These are phyloP conservation scores for Pichia kluyveri DNA, from an alignment of 805 yeast species.

Conservation along the genomic window DNA sequence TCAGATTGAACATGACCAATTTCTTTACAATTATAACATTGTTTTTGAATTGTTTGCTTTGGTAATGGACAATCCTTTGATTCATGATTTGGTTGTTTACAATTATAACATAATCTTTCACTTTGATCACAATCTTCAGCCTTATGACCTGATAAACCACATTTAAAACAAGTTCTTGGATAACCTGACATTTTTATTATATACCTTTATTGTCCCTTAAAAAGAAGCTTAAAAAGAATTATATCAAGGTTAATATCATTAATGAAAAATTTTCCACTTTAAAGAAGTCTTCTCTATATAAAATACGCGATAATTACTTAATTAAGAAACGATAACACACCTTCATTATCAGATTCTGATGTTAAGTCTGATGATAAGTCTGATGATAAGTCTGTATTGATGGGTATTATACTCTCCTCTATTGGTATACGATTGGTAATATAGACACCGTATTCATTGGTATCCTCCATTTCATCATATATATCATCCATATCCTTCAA, in stretches of 20 bases:
- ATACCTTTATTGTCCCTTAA: no score
- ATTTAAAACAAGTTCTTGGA: slow-evolving; percentile 77
- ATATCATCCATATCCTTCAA: slow-evolving; percentile 33
- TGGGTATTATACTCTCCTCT: not conserved
- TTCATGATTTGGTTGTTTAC: slow-evolving; percentile 84
- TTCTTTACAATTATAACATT: slow-evolving; percentile 90
- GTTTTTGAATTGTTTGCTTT: slow-evolving; percentile 74
- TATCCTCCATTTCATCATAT: slow-evolving; percentile 35
- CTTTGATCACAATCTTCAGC: slow-evolving; percentile 82
- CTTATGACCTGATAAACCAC: slow-evolving; percentile 87
- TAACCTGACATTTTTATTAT: slow-evolving; percentile 16
- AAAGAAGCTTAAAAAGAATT: no score
- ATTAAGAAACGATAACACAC: no score
- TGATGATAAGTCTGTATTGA: no score
- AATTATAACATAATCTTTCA: slow-evolving; percentile 87
- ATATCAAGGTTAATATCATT: no score
- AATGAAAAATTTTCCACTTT: no score
- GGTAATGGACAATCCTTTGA: slow-evolving; percentile 85
- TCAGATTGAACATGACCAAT: slow-evolving; percentile 84
- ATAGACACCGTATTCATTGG: slow-evolving; percentile 30
- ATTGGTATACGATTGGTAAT: slow-evolving; percentile 21
- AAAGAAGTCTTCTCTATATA: no score
- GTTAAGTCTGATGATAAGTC: no score
- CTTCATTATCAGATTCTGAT: no score
- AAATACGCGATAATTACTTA: no score